Base-by-base conservation (phyloP, 2,329 filamentous ascomycete species). In the Dactylonectria estremocensis region DNA sequence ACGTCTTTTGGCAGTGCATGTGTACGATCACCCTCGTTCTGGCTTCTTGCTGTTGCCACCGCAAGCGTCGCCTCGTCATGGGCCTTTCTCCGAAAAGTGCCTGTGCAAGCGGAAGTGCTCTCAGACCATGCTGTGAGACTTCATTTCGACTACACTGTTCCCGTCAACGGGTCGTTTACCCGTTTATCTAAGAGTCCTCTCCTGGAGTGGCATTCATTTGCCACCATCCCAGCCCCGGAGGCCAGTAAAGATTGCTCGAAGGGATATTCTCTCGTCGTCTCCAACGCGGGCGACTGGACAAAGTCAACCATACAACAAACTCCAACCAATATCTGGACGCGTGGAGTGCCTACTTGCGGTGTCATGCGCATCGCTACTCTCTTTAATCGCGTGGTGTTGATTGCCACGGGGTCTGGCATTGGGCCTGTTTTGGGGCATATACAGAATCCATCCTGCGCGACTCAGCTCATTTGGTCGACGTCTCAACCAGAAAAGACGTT, bases 241-340 rank as follows among this genome's bases (percentile, higher is more conserved):
- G 60, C 76, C 20, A 31, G 66, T 56, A 52, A 71, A 69, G 59
- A 68, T 61, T 14, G 75, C 52, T 57, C 70, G 57, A 67, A 73
- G 11, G 90, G 88, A 7, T 94, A 91, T 80, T 93, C 91, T 0
- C 84, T 92, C 28, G 82, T 94, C 49, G 86, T 94, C 33, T 93
- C 91, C 46, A 91, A 91, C 71, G 92, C 91, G 2, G 92, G 92
- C 11, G 92, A 94, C 81, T 95, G 92, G 92, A 95, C 92, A 0
- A 83, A 83, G 31, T 82, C 85, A n/a, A 86, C 88, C 37, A 93
- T 95, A 78, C 81, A 86, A 54, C 82, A 86, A 46, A 88, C 88
- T 0, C 91, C 91, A 1, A 85, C 82, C 0, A 80, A 87, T 40
- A 81, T 94, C 48, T 94, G 90, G 90, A 88, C 91, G 5, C 88